phyloP scores from a whole-genome alignment of 2,329 filamentous ascomycete genomes.

The Kalmusia sp. region DNA sequence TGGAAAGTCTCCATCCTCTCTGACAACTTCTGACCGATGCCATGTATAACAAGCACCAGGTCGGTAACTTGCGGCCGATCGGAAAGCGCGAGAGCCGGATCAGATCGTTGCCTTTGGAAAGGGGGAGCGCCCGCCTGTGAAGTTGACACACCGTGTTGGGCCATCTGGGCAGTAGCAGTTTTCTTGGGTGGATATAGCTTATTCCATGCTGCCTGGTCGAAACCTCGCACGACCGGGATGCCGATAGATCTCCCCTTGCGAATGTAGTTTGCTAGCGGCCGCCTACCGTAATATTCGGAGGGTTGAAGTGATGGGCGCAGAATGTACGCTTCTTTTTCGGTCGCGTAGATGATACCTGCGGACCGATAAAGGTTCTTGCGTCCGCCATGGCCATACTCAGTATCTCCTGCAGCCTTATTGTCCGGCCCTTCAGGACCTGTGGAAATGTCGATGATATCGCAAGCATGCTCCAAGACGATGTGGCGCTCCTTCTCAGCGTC shows the following conservation, averaged over 20 bases:
- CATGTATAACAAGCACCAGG: constrained; percentile 88
- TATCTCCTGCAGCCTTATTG: constrained; percentile 56
- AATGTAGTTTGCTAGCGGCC: constrained; percentile 80
- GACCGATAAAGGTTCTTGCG: constrained; percentile 69
- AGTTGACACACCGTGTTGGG: constrained; percentile 53
- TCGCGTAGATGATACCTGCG: constrained; percentile 87
- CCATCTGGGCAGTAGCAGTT: constrained; percentile 48
- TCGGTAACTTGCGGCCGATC: constrained; percentile 80
- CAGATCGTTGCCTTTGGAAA: constrained; percentile 47
- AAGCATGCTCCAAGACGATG: constrained; percentile 52
- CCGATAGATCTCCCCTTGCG: constrained; percentile 83
- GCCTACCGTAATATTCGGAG: constrained; percentile 82
- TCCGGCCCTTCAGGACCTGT: constrained; percentile 54
- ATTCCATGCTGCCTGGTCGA: constrained; percentile 79
- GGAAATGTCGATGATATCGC: constrained; percentile 57
- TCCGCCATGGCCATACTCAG: constrained; percentile 52
- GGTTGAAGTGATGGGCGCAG: constrained; percentile 85
- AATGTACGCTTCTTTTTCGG: constrained; percentile 78
- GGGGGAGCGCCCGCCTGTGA: constrained; percentile 53
- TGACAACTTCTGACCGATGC: constrained; percentile 95
- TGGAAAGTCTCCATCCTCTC: constrained; percentile 95
- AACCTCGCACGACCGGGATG: constrained; percentile 86
- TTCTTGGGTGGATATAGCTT: constrained; percentile 67
- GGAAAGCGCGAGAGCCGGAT: constrained; percentile 68
- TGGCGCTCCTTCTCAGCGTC: constrained; percentile 53